Evolutionary conservation across 2,329 filamentous ascomycete species (phyloP).

Genomic region (Colletotrichum sp.): DNA sequence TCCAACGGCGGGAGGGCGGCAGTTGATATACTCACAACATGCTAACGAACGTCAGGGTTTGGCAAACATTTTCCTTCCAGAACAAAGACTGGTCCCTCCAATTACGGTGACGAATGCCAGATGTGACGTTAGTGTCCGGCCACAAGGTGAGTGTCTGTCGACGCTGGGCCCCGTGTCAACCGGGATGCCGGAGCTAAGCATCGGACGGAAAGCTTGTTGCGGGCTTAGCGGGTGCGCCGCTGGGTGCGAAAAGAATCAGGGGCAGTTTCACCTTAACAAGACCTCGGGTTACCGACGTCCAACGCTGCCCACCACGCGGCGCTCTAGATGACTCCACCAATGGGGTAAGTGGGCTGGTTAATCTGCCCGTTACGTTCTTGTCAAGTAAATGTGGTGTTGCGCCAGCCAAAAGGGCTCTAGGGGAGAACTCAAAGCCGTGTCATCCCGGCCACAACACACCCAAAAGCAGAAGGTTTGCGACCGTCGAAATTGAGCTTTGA

Average conservation of each 20-base stretch:
- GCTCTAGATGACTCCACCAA: background rate
- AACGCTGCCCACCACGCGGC: background rate
- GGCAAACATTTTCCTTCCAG: background rate
- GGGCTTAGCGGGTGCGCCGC: conserved; percentile 1
- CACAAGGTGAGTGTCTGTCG: background rate
- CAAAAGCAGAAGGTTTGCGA: background rate
- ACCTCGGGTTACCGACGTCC: background rate
- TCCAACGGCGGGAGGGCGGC: background rate
- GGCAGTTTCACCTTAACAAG: conserved; percentile 8
- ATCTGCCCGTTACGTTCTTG: background rate
- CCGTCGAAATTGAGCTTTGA: conserved; percentile 1
- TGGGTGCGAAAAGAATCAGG: background rate
- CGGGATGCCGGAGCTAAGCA: conserved; percentile 7
- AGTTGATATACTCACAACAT: conserved; percentile 4
- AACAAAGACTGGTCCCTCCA: background rate
- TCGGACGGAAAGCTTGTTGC: conserved; percentile 16
- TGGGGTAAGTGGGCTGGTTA: background rate
- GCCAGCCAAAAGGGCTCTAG: background rate
- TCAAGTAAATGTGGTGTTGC: background rate
- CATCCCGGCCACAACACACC: background rate
- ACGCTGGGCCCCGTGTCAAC: background rate
- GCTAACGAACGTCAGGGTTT: background rate
- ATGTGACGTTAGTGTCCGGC: background rate
- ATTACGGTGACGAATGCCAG: conserved; percentile 3
- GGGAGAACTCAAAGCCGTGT: background rate